Conservation (phyloP, 2,329 filamentous ascomycete genomes). For the Aspergillus hortae region DNA sequence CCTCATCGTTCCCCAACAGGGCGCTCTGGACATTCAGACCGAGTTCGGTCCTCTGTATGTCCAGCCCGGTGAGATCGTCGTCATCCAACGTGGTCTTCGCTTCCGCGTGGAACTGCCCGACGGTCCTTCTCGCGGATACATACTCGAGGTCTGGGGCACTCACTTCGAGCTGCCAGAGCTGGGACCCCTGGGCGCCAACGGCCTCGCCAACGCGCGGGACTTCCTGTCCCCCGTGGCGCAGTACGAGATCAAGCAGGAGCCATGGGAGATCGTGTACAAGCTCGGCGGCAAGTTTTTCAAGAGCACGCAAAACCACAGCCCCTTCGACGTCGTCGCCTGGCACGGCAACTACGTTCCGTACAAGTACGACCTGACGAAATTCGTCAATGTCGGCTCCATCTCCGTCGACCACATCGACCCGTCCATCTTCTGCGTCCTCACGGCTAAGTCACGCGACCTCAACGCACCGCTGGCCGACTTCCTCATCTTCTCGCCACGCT, state of each 20-base stretch:
- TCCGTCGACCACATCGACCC: conserved; percentile 41
- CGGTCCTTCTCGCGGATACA: conserved; percentile 62
- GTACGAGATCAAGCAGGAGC: conserved; percentile 54
- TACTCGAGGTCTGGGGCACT: conserved; percentile 63
- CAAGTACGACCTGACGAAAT: conserved; percentile 42
- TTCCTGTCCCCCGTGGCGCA: conserved; percentile 60
- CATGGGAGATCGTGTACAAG: conserved; percentile 60
- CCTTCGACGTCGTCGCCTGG: conserved; percentile 70
- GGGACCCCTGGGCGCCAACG: conserved; percentile 63
- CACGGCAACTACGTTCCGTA: conserved; percentile 60
- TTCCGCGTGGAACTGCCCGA: conserved; percentile 60
- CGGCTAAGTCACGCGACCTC: conserved; percentile 36
- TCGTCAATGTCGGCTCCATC: conserved; percentile 39
- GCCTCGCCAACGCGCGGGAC: conserved; percentile 63
- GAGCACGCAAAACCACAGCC: conserved; percentile 60
- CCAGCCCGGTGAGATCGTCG: conserved; percentile 64
- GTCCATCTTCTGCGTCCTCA: conserved; percentile 40
- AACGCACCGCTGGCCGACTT: conserved; percentile 36
- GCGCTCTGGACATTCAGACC: conserved; percentile 64
- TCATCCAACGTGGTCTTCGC: conserved; percentile 64
- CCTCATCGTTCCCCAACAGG: conserved; percentile 63
- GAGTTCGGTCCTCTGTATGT: conserved; percentile 64
- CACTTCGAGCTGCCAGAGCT: conserved; percentile 65
- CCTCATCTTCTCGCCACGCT: conserved; percentile 39
- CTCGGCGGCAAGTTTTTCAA: conserved; percentile 59